Conservation (phyloP, 164 flowering plant species). For the Vitis rupestris region DNA sequence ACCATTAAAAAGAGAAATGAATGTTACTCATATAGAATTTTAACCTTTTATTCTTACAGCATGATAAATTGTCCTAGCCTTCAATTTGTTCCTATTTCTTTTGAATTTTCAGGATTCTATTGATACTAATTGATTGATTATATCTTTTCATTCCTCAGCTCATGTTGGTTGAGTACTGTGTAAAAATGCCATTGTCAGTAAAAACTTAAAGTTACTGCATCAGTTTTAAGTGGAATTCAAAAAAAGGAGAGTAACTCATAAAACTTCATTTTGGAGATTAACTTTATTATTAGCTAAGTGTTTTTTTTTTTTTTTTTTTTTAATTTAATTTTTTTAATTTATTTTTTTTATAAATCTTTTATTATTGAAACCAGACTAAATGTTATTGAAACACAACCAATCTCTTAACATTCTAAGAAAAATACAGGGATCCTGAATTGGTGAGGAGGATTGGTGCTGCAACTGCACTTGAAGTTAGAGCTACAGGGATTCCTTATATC, state of each 20-base stretch:
- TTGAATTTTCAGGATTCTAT: too few relatives aligned
- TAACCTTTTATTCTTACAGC: not conserved
- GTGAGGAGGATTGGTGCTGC: constrained; percentile 64
- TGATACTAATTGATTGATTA: too few relatives aligned
- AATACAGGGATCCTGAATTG: constrained; percentile 60
- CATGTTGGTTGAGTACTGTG: too few relatives aligned
- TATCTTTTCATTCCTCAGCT: too few relatives aligned
- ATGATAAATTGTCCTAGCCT: too few relatives aligned
- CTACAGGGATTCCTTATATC: constrained; percentile 70
- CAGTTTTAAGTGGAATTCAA: too few relatives aligned
- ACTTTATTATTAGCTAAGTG: too few relatives aligned
- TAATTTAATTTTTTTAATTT: not conserved
- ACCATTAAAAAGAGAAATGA: not conserved
- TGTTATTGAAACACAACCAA: not conserved
- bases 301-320: not conserved
- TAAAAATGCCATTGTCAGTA: too few relatives aligned
- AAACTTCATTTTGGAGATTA: too few relatives aligned
- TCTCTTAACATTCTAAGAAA: not conserved
- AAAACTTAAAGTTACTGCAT: too few relatives aligned
- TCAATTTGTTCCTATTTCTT: too few relatives aligned
- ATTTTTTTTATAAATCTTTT: not conserved
- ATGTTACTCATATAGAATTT: not conserved
- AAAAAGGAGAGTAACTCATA: too few relatives aligned
- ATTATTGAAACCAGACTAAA: not conserved
- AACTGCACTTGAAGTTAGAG: constrained; percentile 74